Percentiles rank a stretch among this genome's conserved stretches.
Conservation (phyloP, 371 early-diverging fungal species). For the Mucor saturninus region DNA sequence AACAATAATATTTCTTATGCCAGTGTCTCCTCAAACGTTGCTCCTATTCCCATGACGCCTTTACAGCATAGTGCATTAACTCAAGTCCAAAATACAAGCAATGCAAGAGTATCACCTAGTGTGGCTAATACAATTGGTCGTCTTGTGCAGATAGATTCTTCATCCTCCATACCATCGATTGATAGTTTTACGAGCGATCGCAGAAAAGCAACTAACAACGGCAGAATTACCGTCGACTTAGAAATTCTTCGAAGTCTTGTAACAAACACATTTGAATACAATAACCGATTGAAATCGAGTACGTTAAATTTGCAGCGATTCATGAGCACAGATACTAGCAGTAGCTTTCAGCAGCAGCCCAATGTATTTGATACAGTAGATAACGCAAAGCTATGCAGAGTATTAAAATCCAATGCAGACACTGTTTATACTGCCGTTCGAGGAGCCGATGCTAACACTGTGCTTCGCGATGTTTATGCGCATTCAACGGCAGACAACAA, state of each 20-base stretch:
- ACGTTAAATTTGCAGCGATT: background rate
- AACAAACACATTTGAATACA: constrained; percentile 23
- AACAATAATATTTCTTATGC: background rate
- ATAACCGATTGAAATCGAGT: background rate
- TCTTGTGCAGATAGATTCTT: constrained; percentile 32
- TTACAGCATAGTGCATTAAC: constrained; percentile 16
- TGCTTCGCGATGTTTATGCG: constrained; percentile 55
- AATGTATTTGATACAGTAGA: constrained; percentile 29
- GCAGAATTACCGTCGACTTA: constrained; percentile 18
- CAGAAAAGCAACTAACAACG: constrained; percentile 12
- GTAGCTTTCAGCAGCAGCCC: background rate
- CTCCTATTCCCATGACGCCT: constrained; percentile 1
- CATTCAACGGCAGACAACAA: constrained; percentile 37
- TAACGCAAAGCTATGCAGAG: constrained; percentile 18
- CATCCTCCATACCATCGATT: constrained; percentile 19
- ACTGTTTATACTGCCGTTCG: constrained; percentile 35
- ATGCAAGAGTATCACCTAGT: constrained; percentile 23
- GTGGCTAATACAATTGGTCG: constrained; percentile 28
- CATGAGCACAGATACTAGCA: background rate
- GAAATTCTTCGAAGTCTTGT: constrained; percentile 29
- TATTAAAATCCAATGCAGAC: constrained; percentile 6
- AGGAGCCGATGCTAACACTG: constrained; percentile 54
- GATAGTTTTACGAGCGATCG: constrained; percentile 8
- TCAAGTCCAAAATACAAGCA: constrained; percentile 18
- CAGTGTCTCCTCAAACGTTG: background rate